These are phyloP conservation scores for Epichloe uncinata DNA, from an alignment of 2,329 filamentous ascomycete species.

Conservation along the genomic window DNA sequence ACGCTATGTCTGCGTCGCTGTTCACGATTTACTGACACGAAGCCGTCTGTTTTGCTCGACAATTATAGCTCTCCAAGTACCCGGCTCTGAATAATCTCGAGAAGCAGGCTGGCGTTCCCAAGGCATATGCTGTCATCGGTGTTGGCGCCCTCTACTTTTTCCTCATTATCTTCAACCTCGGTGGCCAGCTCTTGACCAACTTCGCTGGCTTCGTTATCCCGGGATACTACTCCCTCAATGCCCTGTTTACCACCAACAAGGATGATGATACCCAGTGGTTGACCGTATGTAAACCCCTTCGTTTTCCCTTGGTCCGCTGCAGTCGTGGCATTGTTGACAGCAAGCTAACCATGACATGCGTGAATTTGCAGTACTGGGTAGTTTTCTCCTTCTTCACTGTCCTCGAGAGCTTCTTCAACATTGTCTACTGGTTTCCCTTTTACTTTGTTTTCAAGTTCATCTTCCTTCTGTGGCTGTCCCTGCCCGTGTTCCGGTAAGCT, in stretches of 20 bases:
- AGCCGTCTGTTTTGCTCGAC: neutral
- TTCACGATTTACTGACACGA: slow-evolving; percentile 13
- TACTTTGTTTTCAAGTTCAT: slow-evolving; percentile 99
- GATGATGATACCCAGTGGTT: slow-evolving; percentile 72
- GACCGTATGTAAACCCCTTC: slow-evolving; percentile 38
- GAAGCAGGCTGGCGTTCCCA: slow-evolving; percentile 70
- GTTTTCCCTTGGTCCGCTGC: neutral
- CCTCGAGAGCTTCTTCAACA: slow-evolving; percentile 67
- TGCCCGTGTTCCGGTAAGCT: slow-evolving; percentile 81
- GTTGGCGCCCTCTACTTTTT: slow-evolving; percentile 75
- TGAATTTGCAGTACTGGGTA: slow-evolving; percentile 63
- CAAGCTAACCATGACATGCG: slow-evolving; percentile 3
- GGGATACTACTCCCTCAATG: slow-evolving; percentile 70
- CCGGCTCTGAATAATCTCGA: slow-evolving; percentile 72
- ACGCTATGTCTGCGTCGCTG: slow-evolving; percentile 3
- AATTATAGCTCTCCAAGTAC: slow-evolving; percentile 66
- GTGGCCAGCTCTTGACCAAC: slow-evolving; percentile 78
- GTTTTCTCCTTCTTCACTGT: slow-evolving; percentile 74
- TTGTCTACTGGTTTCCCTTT: slow-evolving; percentile 94
- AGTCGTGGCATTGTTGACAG: neutral
- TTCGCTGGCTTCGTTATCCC: slow-evolving; percentile 72
- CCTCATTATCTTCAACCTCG: slow-evolving; percentile 86
- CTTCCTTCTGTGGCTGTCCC: slow-evolving; percentile 92
- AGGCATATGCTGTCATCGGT: slow-evolving; percentile 72
- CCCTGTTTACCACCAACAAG: slow-evolving; percentile 59